Evolutionary conservation across 192 early-diverging fungal genomes (phyloP).

Genomic region (Nowakowskiella sp.): DNA sequence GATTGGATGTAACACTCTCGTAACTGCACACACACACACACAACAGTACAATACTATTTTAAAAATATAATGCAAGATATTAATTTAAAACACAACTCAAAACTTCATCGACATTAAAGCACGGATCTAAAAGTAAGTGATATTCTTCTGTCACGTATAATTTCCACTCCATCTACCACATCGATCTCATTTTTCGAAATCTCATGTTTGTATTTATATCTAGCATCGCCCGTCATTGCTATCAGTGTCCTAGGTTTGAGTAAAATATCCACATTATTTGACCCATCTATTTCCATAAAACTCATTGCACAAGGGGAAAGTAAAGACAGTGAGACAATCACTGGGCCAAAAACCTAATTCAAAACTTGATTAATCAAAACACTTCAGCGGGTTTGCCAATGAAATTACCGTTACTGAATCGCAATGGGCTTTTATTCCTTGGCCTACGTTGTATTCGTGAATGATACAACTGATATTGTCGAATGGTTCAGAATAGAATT

Average conservation of each 20-base stretch:
- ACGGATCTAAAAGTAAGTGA: not conserved
- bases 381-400: no score
- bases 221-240: not conserved
- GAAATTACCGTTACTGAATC: not conserved
- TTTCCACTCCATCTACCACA: not conserved
- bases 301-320: not conserved
- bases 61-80: not conserved
- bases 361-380: no score
- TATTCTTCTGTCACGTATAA: not conserved
- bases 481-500: not conserved
- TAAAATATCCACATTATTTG: not conserved
- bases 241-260: not conserved
- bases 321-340: not conserved
- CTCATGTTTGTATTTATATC: constrained; percentile 1
- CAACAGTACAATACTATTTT: not conserved
- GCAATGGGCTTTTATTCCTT: not conserved
- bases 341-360: not conserved
- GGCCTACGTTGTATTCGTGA: not conserved
- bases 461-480: not conserved
- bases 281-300: not conserved
- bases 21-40: no score
- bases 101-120: not conserved
- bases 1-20: no score
- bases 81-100: no score
- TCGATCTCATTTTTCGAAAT: not conserved